These are phyloP conservation scores for Phytophthora megakarya DNA, from an alignment of 352 stramenopile species.

Conservation along the genomic window DNA sequence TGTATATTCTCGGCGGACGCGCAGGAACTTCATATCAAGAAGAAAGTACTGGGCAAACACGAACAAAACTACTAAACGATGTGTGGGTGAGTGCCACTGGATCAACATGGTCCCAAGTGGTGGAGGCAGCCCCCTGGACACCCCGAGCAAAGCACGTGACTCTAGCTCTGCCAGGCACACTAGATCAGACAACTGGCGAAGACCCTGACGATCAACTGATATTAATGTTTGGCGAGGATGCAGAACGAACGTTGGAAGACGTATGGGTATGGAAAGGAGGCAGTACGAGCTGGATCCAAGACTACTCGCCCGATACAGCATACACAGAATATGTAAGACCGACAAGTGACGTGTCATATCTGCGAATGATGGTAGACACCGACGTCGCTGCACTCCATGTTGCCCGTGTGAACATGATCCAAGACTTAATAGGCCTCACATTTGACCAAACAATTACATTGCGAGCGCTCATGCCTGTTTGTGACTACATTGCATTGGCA, in stretches of 20 bases:
- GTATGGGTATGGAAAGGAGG: conserved; percentile 68
- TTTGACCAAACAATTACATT: conserved; percentile 59
- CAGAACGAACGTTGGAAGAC: conserved; percentile 59
- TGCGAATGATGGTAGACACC: conserved; percentile 54
- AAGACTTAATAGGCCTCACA: conserved; percentile 69
- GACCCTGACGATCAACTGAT: conserved; percentile 57
- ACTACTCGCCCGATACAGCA: conserved; percentile 46
- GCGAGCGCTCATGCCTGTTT: conserved; percentile 63
- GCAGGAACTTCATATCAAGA: conserved; percentile 37
- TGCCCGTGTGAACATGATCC: conserved; percentile 76
- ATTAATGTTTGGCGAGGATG: conserved; percentile 67
- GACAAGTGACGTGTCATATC: conserved; percentile 49
- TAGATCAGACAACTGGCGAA: conserved; percentile 47
- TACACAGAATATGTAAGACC: conserved; percentile 50
- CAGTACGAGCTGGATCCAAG: conserved; percentile 42
- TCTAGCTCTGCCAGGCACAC: conserved; percentile 45
- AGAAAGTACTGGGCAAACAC: conserved; percentile 18
- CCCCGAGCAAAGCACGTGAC: conserved; percentile 60
- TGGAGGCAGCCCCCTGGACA: conserved; percentile 44
- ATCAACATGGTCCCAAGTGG: conserved; percentile 46
- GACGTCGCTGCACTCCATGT: conserved; percentile 59
- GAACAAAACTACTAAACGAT: conserved; percentile 63
- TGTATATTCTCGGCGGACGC: conserved; percentile 68
- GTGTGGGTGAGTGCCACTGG: conserved; percentile 66
- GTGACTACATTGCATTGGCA: conserved; percentile 72